Evolutionary conservation across 164 flowering plant genomes (phyloP).

Genomic region (Akebia trifoliata): DNA sequence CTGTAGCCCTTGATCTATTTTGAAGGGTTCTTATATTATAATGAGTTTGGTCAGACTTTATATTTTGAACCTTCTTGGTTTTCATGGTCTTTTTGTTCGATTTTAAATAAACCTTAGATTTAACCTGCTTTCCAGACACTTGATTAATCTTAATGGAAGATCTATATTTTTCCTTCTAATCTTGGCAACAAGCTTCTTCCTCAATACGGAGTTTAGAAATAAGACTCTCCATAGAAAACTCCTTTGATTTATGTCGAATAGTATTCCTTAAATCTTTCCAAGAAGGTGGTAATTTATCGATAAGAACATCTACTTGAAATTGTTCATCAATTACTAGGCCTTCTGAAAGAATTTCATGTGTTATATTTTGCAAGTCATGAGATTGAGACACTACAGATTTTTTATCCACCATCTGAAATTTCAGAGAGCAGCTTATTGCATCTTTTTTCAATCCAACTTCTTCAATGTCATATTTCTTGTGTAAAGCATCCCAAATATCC

Average conservation of each 20-base stretch:
- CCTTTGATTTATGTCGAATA: not conserved
- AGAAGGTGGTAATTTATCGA: not conserved
- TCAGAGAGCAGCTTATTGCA: not conserved
- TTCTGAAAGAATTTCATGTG: not conserved
- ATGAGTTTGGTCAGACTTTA: too few species aligned
- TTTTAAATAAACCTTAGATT: too few species aligned
- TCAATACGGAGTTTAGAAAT: not conserved
- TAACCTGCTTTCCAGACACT: too few species aligned
- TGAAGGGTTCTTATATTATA: too few species aligned
- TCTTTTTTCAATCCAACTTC: conserved; percentile 1
- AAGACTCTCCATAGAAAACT: not conserved
- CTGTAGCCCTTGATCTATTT: too few species aligned
- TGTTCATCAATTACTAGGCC: not conserved
- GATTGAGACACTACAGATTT: not conserved
- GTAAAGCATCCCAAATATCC: not conserved
- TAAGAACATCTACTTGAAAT: not conserved
- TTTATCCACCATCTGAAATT: not conserved
- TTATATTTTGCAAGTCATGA: not conserved
- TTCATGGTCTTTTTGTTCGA: too few species aligned
- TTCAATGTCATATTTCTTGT: conserved; percentile 1
- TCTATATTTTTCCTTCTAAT: not conserved
- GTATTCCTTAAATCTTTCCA: not conserved
- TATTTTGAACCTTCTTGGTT: too few species aligned
- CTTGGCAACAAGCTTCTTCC: not conserved
- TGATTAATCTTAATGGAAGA: too few species aligned